These are phyloP conservation scores for Termitomyces sp. DNA, from an alignment of 1,284 basidiomycete genomes.

Conservation along the genomic window DNA sequence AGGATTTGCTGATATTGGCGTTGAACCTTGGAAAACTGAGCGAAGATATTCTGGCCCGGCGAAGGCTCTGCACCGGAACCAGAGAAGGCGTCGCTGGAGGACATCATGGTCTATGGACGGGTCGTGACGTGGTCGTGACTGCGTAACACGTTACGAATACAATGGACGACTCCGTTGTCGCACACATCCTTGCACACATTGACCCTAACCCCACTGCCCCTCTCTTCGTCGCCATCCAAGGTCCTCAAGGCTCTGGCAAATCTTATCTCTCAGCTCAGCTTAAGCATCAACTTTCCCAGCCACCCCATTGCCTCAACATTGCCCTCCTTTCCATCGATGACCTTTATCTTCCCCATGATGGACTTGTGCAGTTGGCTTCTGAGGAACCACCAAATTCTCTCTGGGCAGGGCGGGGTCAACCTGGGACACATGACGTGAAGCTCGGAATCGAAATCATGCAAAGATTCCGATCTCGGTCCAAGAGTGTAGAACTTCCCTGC, in stretches of 20 bases:
- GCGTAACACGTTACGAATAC: conserved; percentile 11
- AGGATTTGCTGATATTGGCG: conserved; percentile 80
- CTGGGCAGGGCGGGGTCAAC: conserved; percentile 76
- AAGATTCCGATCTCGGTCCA: conserved; percentile 44
- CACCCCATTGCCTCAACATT: conserved; percentile 51
- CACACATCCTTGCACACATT: conserved; percentile 41
- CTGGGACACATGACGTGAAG: conserved; percentile 80
- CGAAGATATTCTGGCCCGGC: conserved; percentile 48
- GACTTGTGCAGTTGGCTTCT: conserved; percentile 49
- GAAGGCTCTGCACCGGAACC: conserved; percentile 38
- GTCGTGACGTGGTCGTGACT: conserved; percentile 17
- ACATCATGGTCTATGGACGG: conserved; percentile 39
- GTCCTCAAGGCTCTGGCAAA: conserved; percentile 85
- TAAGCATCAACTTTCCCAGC: conserved; percentile 41
- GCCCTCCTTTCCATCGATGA: conserved; percentile 82
- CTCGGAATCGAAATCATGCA: conserved; percentile 55
- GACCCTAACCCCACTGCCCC: conserved; percentile 32
- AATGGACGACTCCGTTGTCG: conserved; percentile 19
- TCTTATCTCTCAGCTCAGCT: conserved; percentile 63
- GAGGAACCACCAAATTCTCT: conserved; percentile 58
- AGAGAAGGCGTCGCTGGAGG: conserved; percentile 33
- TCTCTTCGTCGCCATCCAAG: conserved; percentile 78
- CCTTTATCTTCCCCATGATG: conserved; percentile 71
- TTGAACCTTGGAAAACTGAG: conserved; percentile 46
- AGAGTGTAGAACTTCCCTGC: conserved; percentile 57